These are phyloP conservation scores for Cryptococcus hybrid DNA, from an alignment of 1,284 basidiomycete genomes.

Conservation along the genomic window DNA sequence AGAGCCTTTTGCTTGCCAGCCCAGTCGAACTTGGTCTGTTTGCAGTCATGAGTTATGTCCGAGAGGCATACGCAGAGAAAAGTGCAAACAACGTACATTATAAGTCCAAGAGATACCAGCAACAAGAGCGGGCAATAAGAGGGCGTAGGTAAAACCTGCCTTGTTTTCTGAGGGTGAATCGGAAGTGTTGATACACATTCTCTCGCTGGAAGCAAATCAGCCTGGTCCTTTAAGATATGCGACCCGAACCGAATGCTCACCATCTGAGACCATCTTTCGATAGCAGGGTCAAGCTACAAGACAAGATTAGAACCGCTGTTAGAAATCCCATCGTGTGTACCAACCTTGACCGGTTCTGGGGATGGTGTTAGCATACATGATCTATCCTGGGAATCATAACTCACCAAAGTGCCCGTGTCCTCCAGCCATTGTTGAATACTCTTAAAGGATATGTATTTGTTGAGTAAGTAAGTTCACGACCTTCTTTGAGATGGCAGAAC, in stretches of 20 bases:
- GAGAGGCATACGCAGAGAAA: too few relatives aligned
- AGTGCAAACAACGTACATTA: neutral
- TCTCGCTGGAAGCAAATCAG: slow-evolving; percentile 60
- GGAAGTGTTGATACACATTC: slow-evolving; percentile 72
- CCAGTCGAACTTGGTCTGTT: slow-evolving; percentile 42
- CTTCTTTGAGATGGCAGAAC: too few relatives aligned
- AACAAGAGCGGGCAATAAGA: slow-evolving; percentile 40
- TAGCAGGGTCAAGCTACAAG: slow-evolving; percentile 67
- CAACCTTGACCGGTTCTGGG: slow-evolving; percentile 41
- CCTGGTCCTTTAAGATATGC: neutral
- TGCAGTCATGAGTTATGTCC: too few relatives aligned
- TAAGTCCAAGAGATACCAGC: slow-evolving; percentile 17
- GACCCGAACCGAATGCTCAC: slow-evolving; percentile 49
- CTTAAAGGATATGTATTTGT: neutral
- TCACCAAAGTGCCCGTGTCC: slow-evolving; percentile 36
- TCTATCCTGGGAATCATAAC: neutral
- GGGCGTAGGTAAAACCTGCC: slow-evolving; percentile 36
- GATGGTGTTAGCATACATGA: too few relatives aligned
- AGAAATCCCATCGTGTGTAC: neutral
- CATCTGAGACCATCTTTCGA: slow-evolving; percentile 76
- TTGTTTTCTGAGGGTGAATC: slow-evolving; percentile 64
- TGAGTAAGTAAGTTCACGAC: neutral
- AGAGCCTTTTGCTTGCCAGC: slow-evolving; percentile 41
- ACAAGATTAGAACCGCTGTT: neutral
- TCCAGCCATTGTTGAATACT: slow-evolving; percentile 39